A percentile compares a stretch with the other conserved stretches of the same genome.
phyloP scores from a whole-genome alignment of 2,329 filamentous ascomycete species.

The Ophiostoma pallidulum region DNA sequence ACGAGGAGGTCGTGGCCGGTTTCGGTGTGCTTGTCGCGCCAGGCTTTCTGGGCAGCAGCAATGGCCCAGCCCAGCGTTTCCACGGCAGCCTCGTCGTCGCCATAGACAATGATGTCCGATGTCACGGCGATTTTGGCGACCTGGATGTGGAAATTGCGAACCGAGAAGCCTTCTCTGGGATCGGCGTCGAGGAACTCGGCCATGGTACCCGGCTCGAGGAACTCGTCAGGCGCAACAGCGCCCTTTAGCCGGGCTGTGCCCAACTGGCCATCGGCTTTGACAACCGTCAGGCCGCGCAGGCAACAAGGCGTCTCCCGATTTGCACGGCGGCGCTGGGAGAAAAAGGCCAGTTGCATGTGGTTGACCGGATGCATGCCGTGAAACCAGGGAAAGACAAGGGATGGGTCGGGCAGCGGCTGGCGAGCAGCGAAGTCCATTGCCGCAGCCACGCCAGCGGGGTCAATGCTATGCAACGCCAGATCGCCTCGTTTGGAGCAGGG shows the following conservation, averaged over 20 bases:
- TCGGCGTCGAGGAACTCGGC: conserved; percentile 72
- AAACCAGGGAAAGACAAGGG: conserved; percentile 90
- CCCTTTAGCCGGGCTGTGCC: conserved; percentile 70
- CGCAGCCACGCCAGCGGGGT: conserved; percentile 55
- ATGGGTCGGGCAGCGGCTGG: conserved; percentile 74
- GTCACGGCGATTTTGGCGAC: conserved; percentile 76
- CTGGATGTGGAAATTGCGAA: conserved; percentile 96
- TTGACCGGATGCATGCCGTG: conserved; percentile 88
- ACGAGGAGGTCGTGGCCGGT: conserved; percentile 45
- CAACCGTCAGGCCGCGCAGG: conserved; percentile 70
- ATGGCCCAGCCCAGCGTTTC: conserved; percentile 59
- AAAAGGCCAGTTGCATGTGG: conserved; percentile 81
- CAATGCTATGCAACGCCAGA: conserved; percentile 62
- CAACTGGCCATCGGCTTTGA: conserved; percentile 82
- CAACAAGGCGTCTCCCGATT: conserved; percentile 63
- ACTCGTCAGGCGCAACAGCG: conserved; percentile 71
- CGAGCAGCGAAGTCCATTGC: conserved; percentile 68
- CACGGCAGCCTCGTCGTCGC: conserved; percentile 54
- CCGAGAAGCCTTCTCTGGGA: conserved; percentile 82
- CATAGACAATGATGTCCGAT: conserved; percentile 90
- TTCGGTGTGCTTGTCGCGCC: conserved; percentile 56
- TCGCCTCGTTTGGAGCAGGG: conserved; percentile 34
- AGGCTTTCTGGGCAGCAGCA: conserved; percentile 65
- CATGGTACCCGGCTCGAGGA: conserved; percentile 46
- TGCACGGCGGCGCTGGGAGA: conserved; percentile 65